phyloP scores from a whole-genome alignment of 2,329 filamentous ascomycete species.

The Botrytis sinoallii region DNA sequence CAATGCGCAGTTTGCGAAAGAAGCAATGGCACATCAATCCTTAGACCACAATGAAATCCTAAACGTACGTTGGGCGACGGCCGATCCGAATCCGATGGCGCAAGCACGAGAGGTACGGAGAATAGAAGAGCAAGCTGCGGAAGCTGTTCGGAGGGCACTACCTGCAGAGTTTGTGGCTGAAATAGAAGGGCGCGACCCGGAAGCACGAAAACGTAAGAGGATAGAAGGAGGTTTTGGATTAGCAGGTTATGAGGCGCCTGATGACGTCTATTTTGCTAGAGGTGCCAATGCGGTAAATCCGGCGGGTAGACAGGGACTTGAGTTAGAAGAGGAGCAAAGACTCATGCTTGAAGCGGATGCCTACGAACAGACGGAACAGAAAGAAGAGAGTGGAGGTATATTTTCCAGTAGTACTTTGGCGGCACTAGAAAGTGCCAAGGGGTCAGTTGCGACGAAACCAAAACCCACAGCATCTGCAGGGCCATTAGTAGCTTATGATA shows the following conservation, averaged over 20 bases:
- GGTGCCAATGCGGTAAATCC: constrained; percentile 67
- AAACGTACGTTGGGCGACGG: constrained; percentile 95
- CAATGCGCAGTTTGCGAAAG: constrained; percentile 86
- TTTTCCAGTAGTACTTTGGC: constrained; percentile 80
- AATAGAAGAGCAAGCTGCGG: constrained; percentile 94
- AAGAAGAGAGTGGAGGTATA: constrained; percentile 55
- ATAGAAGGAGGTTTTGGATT: constrained; percentile 87
- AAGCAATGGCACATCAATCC: constrained; percentile 92
- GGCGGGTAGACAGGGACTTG: constrained; percentile 55
- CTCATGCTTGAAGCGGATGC: constrained; percentile 51
- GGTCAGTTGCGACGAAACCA: constrained; percentile 48
- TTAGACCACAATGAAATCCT: constrained; percentile 89
- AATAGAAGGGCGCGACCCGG: constrained; percentile 86
- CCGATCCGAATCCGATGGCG: constrained; percentile 92
- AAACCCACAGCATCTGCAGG: constrained; percentile 58
- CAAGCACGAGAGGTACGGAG: constrained; percentile 85
- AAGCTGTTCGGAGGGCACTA: constrained; percentile 82
- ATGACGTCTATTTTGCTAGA: constrained; percentile 87
- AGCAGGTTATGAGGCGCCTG: constrained; percentile 75
- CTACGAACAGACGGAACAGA: constrained; percentile 41
- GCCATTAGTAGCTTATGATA: constrained; percentile 84
- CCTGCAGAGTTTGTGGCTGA: constrained; percentile 90
- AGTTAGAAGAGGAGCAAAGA: constrained; percentile 60
- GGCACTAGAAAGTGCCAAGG: constrained; percentile 62
- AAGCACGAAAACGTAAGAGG: constrained; percentile 82